A percentile compares a stretch with the other conserved stretches of the same genome.
These are phyloP conservation scores for Wolfiporia cocos DNA, from an alignment of 1,284 basidiomycete species.

Conservation along the genomic window DNA sequence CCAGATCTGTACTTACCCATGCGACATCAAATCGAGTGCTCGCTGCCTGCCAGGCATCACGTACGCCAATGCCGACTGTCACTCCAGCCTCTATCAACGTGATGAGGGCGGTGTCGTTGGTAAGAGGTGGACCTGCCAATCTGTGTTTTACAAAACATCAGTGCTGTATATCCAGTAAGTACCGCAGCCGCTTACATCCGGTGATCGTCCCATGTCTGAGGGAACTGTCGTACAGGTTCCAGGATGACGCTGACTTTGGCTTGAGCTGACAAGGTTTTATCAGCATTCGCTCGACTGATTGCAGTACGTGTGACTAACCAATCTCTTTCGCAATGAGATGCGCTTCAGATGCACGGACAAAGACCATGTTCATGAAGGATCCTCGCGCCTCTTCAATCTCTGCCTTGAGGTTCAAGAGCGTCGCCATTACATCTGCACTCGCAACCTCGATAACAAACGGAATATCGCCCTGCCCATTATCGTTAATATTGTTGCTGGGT, in stretches of 20 bases:
- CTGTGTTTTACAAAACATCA: no score
- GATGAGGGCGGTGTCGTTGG: slow-evolving; percentile 39
- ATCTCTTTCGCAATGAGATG: slow-evolving; percentile 74
- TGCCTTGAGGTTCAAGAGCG: slow-evolving; percentile 66
- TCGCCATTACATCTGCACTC: slow-evolving; percentile 55
- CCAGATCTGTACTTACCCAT: slow-evolving; percentile 32
- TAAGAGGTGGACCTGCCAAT: slow-evolving; percentile 49
- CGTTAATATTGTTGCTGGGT: not conserved
- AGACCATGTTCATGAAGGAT: slow-evolving; percentile 53
- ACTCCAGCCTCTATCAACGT: slow-evolving; percentile 43
- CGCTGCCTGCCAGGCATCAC: slow-evolving; percentile 41
- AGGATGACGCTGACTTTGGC: slow-evolving; percentile 50
- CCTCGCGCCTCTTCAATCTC: slow-evolving; percentile 60
- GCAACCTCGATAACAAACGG: slow-evolving; percentile 45
- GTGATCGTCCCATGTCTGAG: slow-evolving; percentile 42
- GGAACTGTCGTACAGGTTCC: slow-evolving; percentile 43
- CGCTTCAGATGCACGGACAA: slow-evolving; percentile 72
- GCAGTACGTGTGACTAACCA: slow-evolving; percentile 10
- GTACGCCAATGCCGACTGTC: slow-evolving; percentile 45
- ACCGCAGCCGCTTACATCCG: slow-evolving; percentile 35
- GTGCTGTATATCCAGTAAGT: no score
- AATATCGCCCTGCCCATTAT: slow-evolving; percentile 23
- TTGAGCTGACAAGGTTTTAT: slow-evolving; percentile 32
- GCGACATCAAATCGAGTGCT: slow-evolving; percentile 51
- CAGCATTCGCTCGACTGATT: slow-evolving; percentile 9